Evolutionary conservation across 108 stramenopile species (phyloP), one percentile per base, ranked within the genome.

Genomic region (Nitzschia sp.): DNA sequence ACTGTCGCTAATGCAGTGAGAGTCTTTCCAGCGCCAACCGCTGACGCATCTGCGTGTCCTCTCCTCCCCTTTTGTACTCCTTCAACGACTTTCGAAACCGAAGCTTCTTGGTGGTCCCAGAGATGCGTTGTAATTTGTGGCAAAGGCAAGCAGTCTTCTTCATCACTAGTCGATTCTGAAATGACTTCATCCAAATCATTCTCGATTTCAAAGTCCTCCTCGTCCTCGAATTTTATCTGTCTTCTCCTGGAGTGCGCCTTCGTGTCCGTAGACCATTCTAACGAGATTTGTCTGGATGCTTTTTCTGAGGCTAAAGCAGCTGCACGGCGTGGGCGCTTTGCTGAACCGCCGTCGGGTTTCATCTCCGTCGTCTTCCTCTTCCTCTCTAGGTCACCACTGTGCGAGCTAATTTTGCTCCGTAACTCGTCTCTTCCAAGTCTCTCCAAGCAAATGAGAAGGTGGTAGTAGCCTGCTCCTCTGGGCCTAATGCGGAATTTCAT

Each of bases 41-140:
- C 52, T 25, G 52, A 53, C 8, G 52, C 52, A n/a, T 53, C 52
- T 17, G 52, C 52, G 17, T 53, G 52, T 53, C 52, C 52, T 8
- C 52, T 6, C 17, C 23, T 8, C 6, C 52, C 52, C 23, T 53
- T 17, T n/a, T 53, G 8, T n/a, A 53, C 52, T 5, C 52, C 52
- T 6, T 53, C 22, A 53, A 53, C 52, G 5, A 53, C 52, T 53
- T 53, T 53, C 11, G 52, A 16, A n/a, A n/a, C 52, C 19, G 52
- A 53, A 15, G 52, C 52, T 53, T 53, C 52, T 53, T 53, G 52
- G 17, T 53, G 52, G 6, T 5, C 11, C 52, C 52, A 53, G 52
- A 53, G 52, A 23, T 8, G 6, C 19, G 52, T 53, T 8, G 52
- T 53, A 6, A 53, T 25, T 53, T 53, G 6, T 23, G 52, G 52